Base-by-base conservation (phyloP, 805 yeast species). In the Phaffomyces thermotolerans region DNA sequence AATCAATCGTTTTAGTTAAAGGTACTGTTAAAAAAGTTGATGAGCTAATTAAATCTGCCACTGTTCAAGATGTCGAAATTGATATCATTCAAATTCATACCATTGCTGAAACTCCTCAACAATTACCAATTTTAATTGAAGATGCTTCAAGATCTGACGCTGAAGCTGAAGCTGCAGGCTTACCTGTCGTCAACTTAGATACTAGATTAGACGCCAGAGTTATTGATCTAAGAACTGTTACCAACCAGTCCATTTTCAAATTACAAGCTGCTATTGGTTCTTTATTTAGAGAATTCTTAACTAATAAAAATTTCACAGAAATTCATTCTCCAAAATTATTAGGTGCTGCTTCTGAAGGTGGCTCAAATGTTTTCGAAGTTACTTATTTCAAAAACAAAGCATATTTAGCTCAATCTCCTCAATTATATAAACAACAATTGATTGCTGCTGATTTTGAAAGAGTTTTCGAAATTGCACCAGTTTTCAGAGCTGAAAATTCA, bases 401-500 rank as follows among this genome's bases (percentile, higher is more conserved):
- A 7, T 93, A 76, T 66, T 71, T 93, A 63, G 99, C 99, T 15
- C 99, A 93, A 73, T 87, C 96, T 34, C 99, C 99, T 40, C 99
- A 93, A 73, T 77, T 93, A 54, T 87, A 93, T 75, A 93, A 93
- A 73, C 98, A 93, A 72, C 96, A 91, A 76, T 79, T 91, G 65
- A 93, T 93, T 68, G 96, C 97, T 38, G 95, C 95, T 47, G 99
- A 93, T 71, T 93, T 91, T 58, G 99, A 93, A 73, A 80, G 79
- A 59, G 99, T 93, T 39, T 93, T 79, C 63, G 99, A 93, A 72
- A 76, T 93, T 59, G 98, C 93, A 2, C 98, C 99, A 32, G 98
- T 93, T 36, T 93, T 93, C 78, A 81, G 99, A 70, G 99, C 99
- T 45, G 99, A 93, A 68, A 91, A 93, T 75, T 91, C 98, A 49